Evolutionary conservation across 1,284 basidiomycete genomes (phyloP), one percentile per base, ranked within the genome.

Genomic region (Melampsora americana): DNA sequence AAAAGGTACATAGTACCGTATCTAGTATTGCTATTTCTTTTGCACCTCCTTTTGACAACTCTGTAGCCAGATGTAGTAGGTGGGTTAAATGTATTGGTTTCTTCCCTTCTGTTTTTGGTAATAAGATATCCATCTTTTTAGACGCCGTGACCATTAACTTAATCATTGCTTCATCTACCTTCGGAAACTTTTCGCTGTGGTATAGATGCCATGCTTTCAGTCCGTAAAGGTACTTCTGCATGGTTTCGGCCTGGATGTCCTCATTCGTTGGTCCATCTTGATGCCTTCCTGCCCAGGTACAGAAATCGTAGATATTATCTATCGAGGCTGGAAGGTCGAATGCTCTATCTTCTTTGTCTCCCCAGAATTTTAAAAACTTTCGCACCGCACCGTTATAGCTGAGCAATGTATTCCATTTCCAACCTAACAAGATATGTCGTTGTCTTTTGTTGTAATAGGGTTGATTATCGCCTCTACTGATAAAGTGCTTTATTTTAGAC

Each of bases 351-450:
- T 23, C 48, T 4, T 16, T 30, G 16, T 20, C 66, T 5, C 18
- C 18, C 7, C n/a, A 30, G 28, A 56, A 69, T 18, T 32, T 69
- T 9, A 53, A 18, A 20, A 56, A 69, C 35, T 69, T 69, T 16
- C 42, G 26, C 11, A 69, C 48, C 12, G 46, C 67, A 3, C 30
- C 18, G 26, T 69, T 69, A 48, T 42, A 42, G n/a, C 14, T 32
- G 7, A 5, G 30, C 39, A 9, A 66, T 20, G 42, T 67, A 18
- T 66, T 66, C 64, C 32, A 42, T 66, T 66, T 66, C 64, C 64
- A 66, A 3, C 64, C 64, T 9, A 2, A 32, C 14, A 66, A n/a
- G 9, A 61, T n/a, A 30, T 61, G 59, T 32, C 16, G 18, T 18
- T 65, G 28, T 30, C n/a, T 32, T n/a, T n/a, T n/a, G n/a, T n/a